Evolutionary conservation across 345 rosid species (phyloP).

Genomic region (Aquilaria malaccensis): DNA sequence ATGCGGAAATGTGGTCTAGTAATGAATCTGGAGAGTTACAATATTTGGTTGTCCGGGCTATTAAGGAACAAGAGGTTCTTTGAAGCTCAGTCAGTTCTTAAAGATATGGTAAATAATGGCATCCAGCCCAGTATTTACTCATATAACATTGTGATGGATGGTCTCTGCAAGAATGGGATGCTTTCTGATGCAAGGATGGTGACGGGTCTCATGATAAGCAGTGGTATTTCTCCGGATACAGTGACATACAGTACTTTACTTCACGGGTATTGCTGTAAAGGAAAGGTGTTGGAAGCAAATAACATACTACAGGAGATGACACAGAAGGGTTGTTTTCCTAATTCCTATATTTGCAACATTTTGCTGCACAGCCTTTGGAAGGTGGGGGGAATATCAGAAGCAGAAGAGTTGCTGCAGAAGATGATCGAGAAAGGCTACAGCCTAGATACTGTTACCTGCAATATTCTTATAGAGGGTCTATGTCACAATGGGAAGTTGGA

Average conservation of each 20-base stretch:
- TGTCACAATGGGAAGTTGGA: conserved; percentile 73
- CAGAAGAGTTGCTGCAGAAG: conserved; percentile 71
- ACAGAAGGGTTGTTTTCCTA: conserved; percentile 57
- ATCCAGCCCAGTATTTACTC: conserved; percentile 59
- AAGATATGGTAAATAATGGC: conserved; percentile 55
- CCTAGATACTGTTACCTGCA: conserved; percentile 85
- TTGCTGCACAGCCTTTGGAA: conserved; percentile 82
- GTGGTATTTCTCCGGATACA: conserved; percentile 60
- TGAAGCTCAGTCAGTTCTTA: conserved; percentile 63
- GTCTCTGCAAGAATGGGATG: conserved; percentile 84
- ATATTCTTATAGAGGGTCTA: conserved; percentile 77
- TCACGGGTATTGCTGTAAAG: conserved; percentile 65
- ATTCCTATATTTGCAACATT: conserved; percentile 69
- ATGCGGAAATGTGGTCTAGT: conserved; percentile 41
- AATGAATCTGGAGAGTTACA: conserved; percentile 60
- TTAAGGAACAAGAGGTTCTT: conserved; percentile 54
- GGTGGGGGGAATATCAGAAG: conserved; percentile 66
- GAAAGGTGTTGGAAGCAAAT: conserved; percentile 53
- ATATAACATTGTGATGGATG: conserved; percentile 73
- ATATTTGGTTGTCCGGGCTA: conserved; percentile 79
- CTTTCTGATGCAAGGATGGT: conserved; percentile 63
- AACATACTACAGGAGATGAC: conserved; percentile 70
- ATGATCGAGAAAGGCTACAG: conserved; percentile 80
- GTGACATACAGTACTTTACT: conserved; percentile 72
- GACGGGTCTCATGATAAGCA: conserved; percentile 46